Evolutionary conservation across 768 basidiomycete species (phyloP).

Genomic region (Phallus indusiatus): DNA sequence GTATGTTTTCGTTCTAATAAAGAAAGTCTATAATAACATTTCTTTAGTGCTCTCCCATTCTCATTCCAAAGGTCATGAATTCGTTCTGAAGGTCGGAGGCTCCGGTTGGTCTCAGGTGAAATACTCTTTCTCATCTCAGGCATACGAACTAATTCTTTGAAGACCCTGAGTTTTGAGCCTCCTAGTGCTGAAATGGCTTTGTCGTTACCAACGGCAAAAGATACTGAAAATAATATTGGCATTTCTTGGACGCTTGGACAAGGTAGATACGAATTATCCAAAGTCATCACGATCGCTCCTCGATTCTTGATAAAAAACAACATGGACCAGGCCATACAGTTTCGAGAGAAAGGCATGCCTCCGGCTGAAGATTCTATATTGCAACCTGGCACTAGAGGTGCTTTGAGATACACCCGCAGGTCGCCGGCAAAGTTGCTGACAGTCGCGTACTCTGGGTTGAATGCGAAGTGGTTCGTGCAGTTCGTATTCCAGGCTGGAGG

Average conservation of each 20-base stretch:
- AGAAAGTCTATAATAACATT: not conserved
- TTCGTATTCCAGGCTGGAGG: not conserved
- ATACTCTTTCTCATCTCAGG: not conserved
- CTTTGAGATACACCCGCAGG: slow-evolving; percentile 57
- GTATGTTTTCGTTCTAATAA: slow-evolving; percentile 38
- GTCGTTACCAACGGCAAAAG: slow-evolving; percentile 51
- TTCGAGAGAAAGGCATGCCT: slow-evolving; percentile 76
- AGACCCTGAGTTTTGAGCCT: slow-evolving; percentile 87
- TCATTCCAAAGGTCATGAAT: slow-evolving; percentile 72
- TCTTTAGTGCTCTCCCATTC: slow-evolving; percentile 76
- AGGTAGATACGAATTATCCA: slow-evolving; percentile 96
- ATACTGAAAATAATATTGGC: slow-evolving; percentile 70
- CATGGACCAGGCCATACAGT: slow-evolving; percentile 54
- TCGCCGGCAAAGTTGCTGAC: slow-evolving; percentile 70
- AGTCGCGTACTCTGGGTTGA: slow-evolving; percentile 76
- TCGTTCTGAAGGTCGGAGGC: slow-evolving; percentile 68
- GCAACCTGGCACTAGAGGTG: slow-evolving; percentile 55
- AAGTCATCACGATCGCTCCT: slow-evolving; percentile 85
- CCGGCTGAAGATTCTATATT: slow-evolving; percentile 55
- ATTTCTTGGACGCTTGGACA: slow-evolving; percentile 87
- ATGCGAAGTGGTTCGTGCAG: slow-evolving; percentile 61
- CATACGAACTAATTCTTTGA: not conserved
- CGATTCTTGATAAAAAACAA: slow-evolving; percentile 87
- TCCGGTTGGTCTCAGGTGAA: slow-evolving; percentile 84
- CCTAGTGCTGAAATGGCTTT: slow-evolving; percentile 85